Base-by-base conservation (phyloP, 1,284 basidiomycete species). In the Somion occarium region DNA sequence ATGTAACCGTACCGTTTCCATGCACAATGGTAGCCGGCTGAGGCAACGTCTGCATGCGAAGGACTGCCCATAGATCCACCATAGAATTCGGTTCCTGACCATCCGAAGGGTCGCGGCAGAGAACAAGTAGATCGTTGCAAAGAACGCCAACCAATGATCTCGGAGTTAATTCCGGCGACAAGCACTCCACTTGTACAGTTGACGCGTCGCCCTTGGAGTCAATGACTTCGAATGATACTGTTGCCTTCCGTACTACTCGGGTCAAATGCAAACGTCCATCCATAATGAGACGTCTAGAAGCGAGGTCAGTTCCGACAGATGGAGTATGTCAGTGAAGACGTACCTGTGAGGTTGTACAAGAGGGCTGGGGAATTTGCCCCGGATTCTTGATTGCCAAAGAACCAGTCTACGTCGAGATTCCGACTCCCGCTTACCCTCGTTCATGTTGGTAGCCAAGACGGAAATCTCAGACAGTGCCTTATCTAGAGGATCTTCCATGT, bases 291-390 rank as follows among this genome's bases (percentile, higher is more conserved):
- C 82, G 91, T 48, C 88, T 91, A 53, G 11, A 42, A 42, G 42
- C n/a, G 46, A 52, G 46, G 30, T 59, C 53, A 56, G 59, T 45
- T 26, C 44, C 23, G 5, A 13, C 37, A 22, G 30, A 34, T 34
- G 30, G 7, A 25, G n/a, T 23, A 48, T 22, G 4, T 44, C 53
- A 23, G 44, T 52, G 38, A 23, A 44, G 25, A 66, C 78, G 62
- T 57, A 90, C 78, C 96, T 85, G 73, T 99, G 97, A 13, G 96
- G 97, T 68, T 99, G 97, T 24, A 99, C 97, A 39, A 99, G 75
- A 9, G 97, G 95, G 53, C 92, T 95, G 2, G 93, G 91, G 67
- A 97, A 97, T 61, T 83, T 88, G 23, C 92, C 93, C 39, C 87
- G 79, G 62, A 99, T 97, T 59, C 92, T 79, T 47, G 85, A 69